Conservation (phyloP, 75 land plant species). For the Ceratopteris richardii region DNA sequence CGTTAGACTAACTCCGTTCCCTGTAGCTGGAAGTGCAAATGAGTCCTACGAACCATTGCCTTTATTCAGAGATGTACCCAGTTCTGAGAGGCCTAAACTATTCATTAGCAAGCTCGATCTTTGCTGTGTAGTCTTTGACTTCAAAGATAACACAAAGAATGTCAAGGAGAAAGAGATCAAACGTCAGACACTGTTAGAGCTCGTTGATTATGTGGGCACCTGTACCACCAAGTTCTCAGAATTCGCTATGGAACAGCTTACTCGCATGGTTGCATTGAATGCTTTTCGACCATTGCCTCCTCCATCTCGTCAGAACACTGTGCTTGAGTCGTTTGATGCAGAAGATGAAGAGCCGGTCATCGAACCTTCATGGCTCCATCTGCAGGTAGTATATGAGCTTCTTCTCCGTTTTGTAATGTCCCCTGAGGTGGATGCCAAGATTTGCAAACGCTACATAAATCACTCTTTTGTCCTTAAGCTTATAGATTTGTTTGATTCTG, state of each 20-base stretch:
- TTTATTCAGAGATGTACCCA: conserved; percentile 52
- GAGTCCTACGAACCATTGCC: conserved; percentile 36
- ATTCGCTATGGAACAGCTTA: conserved; percentile 38
- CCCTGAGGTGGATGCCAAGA: conserved; percentile 33
- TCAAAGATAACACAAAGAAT: conserved; percentile 44
- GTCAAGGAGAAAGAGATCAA: conserved; percentile 67
- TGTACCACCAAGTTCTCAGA: conserved; percentile 53
- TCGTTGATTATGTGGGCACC: conserved; percentile 51
- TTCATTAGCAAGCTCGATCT: conserved; percentile 55
- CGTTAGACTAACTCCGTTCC: background rate
- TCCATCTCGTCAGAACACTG: conserved; percentile 6
- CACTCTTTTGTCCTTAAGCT: conserved; percentile 32
- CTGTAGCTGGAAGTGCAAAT: background rate
- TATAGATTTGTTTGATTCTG: conserved; percentile 39
- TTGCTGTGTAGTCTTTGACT: conserved; percentile 56
- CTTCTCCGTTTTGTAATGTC: conserved; percentile 25
- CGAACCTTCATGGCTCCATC: conserved; percentile 43
- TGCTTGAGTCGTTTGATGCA: conserved; percentile 18
- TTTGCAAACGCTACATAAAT: conserved; percentile 17
- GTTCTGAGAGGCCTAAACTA: conserved; percentile 43
- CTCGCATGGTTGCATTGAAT: conserved; percentile 22
- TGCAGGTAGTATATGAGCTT: conserved; percentile 43
- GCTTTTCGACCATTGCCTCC: conserved; percentile 36
- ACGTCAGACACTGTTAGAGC: conserved; percentile 55
- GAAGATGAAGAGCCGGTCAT: conserved; percentile 20